phyloP scores from a whole-genome alignment of 2,329 filamentous ascomycete species.

The Penicillium sp. region DNA sequence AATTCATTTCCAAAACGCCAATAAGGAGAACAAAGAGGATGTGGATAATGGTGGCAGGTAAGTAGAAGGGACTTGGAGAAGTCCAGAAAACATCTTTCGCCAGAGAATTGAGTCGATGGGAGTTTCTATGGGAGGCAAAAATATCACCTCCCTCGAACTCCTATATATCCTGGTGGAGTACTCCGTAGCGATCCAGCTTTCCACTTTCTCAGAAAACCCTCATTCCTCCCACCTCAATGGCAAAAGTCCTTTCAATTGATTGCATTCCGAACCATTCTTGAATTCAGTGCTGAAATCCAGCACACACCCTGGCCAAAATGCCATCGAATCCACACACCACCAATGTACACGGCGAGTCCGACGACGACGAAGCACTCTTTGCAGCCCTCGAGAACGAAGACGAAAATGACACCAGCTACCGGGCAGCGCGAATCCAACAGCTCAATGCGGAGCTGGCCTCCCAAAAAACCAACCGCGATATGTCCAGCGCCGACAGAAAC shows the following conservation, averaged over 20 bases:
- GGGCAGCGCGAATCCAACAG: slow-evolving; percentile 54
- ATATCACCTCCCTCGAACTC: background rate
- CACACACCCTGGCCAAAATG: slow-evolving; percentile 3
- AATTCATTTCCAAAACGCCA: no score
- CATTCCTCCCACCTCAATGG: background rate
- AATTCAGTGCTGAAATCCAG: no score
- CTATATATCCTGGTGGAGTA: no score
- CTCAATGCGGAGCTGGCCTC: slow-evolving; percentile 53
- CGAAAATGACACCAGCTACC: slow-evolving; percentile 51
- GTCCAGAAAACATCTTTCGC: no score
- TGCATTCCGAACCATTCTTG: no score
- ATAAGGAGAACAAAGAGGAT: no score
- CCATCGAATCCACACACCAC: no score
- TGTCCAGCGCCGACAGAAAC: slow-evolving; percentile 9
- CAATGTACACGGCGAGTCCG: slow-evolving; percentile 42
- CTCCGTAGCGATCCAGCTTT: no score
- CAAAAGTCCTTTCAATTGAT: no score
- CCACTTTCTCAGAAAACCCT: background rate
- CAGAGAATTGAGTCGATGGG: no score
- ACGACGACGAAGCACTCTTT: slow-evolving; percentile 57
- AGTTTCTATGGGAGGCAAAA: slow-evolving; percentile 1
- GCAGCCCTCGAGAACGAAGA: slow-evolving; percentile 51
- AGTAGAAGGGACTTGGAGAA: no score
- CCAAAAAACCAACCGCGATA: slow-evolving; percentile 40
- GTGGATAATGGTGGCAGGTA: no score